Evolutionary conservation across 257 asterid genomes (phyloP).

Genomic region (Rehmannia glutinosa): DNA sequence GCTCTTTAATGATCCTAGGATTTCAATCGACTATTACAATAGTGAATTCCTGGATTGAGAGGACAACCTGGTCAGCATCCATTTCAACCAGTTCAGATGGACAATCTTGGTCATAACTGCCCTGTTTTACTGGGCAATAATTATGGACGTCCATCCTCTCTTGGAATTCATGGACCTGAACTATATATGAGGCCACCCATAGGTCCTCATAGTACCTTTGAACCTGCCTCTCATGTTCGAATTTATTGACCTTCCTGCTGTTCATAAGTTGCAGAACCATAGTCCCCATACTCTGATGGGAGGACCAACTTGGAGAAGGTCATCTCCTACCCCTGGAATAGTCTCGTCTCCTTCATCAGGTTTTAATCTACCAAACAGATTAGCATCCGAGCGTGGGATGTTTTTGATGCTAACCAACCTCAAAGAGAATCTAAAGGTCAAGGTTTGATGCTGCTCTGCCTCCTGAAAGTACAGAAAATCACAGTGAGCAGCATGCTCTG

Average conservation of each 20-base stretch:
- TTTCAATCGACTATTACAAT: slow-evolving; percentile 65
- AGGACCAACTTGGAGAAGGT: slow-evolving; percentile 70
- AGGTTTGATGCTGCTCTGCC: slow-evolving; percentile 58
- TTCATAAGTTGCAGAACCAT: slow-evolving; percentile 43
- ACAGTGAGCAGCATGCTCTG: slow-evolving; percentile 38
- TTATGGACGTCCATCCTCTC: slow-evolving; percentile 40
- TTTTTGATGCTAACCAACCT: slow-evolving; percentile 54
- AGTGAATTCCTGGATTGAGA: slow-evolving; percentile 64
- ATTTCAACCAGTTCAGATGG: slow-evolving; percentile 66
- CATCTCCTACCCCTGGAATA: slow-evolving; percentile 65
- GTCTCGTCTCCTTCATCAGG: slow-evolving; percentile 60
- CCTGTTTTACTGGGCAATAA: slow-evolving; percentile 46
- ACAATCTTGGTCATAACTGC: slow-evolving; percentile 48
- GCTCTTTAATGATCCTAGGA: slow-evolving; percentile 86
- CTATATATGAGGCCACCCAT: slow-evolving; percentile 41
- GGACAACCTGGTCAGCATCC: slow-evolving; percentile 48
- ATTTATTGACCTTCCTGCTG: slow-evolving; percentile 33
- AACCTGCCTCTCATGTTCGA: slow-evolving; percentile 45
- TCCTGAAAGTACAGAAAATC: slow-evolving; percentile 40
- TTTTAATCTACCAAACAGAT: slow-evolving; percentile 36
- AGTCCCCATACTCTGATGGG: slow-evolving; percentile 50
- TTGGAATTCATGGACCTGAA: slow-evolving; percentile 62
- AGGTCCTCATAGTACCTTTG: slow-evolving; percentile 58
- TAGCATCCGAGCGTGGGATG: slow-evolving; percentile 69
- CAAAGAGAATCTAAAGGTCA: slow-evolving; percentile 79